Conservation (phyloP, 192 early-diverging fungal species). For the Chytriomyces sp. region DNA sequence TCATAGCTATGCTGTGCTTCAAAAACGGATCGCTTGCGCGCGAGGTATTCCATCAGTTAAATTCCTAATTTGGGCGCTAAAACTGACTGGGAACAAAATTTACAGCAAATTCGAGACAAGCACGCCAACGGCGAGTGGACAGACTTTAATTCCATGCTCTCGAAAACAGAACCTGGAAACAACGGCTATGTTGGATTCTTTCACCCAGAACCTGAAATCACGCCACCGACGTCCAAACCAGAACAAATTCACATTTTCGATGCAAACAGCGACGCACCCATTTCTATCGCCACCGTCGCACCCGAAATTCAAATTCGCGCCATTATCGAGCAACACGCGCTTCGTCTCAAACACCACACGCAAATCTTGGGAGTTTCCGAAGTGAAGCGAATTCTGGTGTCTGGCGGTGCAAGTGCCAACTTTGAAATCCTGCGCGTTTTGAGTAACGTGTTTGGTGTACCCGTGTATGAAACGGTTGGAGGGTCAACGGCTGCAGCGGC, state of each 20-base stretch:
- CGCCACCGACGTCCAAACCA: constrained; percentile 62
- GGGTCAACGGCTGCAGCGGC: constrained; percentile 54
- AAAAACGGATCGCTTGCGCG: constrained; percentile 87
- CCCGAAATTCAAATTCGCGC: constrained; percentile 58
- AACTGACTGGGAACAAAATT: background rate
- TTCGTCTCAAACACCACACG: constrained; percentile 48
- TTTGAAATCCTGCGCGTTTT: constrained; percentile 60
- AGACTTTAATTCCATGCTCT: constrained; percentile 57
- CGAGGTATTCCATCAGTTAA: constrained; percentile 39
- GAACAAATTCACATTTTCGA: constrained; percentile 59
- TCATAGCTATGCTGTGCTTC: constrained; percentile 80
- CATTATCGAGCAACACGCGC: constrained; percentile 74
- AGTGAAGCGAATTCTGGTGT: constrained; percentile 63
- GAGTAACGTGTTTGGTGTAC: constrained; percentile 73
- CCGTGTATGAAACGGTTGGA: constrained; percentile 53
- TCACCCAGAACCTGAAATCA: constrained; percentile 75
- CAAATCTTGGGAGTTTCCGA: background rate
- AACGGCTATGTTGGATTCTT: constrained; percentile 69
- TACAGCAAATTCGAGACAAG: constrained; percentile 60
- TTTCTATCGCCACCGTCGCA: constrained; percentile 22
- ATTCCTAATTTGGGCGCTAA: background rate
- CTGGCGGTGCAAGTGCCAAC: constrained; percentile 77
- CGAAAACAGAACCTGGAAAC: constrained; percentile 12
- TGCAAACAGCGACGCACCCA: constrained; percentile 46
- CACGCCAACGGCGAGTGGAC: constrained; percentile 62